Evolutionary conservation across 1,284 basidiomycete genomes (phyloP), one percentile per base, ranked within the genome.

Genomic region (Inonotus obliquus): DNA sequence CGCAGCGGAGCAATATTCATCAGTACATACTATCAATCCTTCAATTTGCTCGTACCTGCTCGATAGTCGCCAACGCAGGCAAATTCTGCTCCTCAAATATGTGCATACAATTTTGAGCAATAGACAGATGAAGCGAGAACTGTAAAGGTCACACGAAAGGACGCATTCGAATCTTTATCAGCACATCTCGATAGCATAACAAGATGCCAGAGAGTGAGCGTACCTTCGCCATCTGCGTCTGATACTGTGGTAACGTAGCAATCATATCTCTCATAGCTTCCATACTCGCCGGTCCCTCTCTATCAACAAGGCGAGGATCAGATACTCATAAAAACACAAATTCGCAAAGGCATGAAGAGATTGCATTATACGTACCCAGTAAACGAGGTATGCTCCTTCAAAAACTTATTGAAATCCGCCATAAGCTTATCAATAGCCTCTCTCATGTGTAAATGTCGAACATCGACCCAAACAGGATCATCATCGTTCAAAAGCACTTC

Each of bases 221-320:
- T 52, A 88, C 92, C 82, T 95, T 94, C 72, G 99, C 96, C 67
- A 96, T 86, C 68, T 94, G 92, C 66, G 96, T 93, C 74, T 97
- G 93, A 72, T 94, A 97, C 73, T 98, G 94, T 2, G 96, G 96
- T 63, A 99, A 73, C 69, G 81, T 92, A 21, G 97, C 97, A 48
- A 99, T 81, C 96, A 99, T 98, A 71, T 99, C 96, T 73, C 98
- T 97, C 91, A 99, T 96, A 74, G 98, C 96, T 71, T 95, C 96
- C 61, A 99, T 76, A 69, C 86, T 96, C 54, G 91, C 91, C 14
- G 87, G 89, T n/a, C 90, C 88, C 67, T 88, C 85, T 44, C 87
- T 89, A 58, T 51, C 25, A 60, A n/a, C 32, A 59, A 25, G 51
- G 63, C 19, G 60, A 23, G 45, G 38, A 49, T 37, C 35, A 37